A percentile compares a stretch with the other conserved stretches of the same genome.
These are phyloP conservation scores for Candida sakaeoensis DNA, from an alignment of 805 yeast genomes.

Conservation along the genomic window DNA sequence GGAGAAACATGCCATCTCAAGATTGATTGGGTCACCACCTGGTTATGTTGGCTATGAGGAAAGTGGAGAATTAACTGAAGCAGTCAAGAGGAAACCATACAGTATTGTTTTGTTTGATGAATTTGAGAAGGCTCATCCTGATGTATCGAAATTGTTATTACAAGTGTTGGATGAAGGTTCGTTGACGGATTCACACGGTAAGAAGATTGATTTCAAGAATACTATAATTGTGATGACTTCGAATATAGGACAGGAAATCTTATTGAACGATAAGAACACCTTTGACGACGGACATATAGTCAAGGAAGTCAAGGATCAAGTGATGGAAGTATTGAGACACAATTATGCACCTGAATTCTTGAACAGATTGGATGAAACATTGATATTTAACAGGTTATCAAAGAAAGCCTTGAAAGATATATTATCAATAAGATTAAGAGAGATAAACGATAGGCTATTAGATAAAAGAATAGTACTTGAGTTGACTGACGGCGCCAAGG, in stretches of 20 bases:
- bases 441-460: slow-evolving; percentile 71
- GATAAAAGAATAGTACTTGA: slow-evolving; percentile 70
- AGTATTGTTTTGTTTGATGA: slow-evolving; percentile 92
- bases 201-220: slow-evolving; percentile 89
- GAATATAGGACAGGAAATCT: slow-evolving; percentile 89
- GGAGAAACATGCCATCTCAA: slow-evolving; percentile 85
- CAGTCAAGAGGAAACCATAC: slow-evolving; percentile 92
- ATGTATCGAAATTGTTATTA: slow-evolving; percentile 81
- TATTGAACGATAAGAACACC: slow-evolving; percentile 61
- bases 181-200: slow-evolving; percentile 92
- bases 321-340: slow-evolving; percentile 63
- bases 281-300: slow-evolving; percentile 59
- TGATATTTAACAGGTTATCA: slow-evolving; percentile 88
- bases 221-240: slow-evolving; percentile 96
- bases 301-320: slow-evolving; percentile 49
- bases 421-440: slow-evolving; percentile 79
- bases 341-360: slow-evolving; percentile 93
- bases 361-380: slow-evolving; percentile 90
- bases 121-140: slow-evolving; percentile 95
- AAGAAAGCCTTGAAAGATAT: slow-evolving; percentile 70
- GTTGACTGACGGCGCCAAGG: slow-evolving; percentile 61
- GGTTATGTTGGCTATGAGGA: slow-evolving; percentile 96
- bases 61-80: slow-evolving; percentile 95
- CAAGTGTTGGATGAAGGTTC: slow-evolving; percentile 96
- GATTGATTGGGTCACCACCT: slow-evolving; percentile 96